A percentile compares a stretch with the other conserved stretches of the same genome.
These are phyloP conservation scores for Biscogniauxia mediterranea DNA, from an alignment of 2,329 filamentous ascomycete genomes.

Conservation along the genomic window DNA sequence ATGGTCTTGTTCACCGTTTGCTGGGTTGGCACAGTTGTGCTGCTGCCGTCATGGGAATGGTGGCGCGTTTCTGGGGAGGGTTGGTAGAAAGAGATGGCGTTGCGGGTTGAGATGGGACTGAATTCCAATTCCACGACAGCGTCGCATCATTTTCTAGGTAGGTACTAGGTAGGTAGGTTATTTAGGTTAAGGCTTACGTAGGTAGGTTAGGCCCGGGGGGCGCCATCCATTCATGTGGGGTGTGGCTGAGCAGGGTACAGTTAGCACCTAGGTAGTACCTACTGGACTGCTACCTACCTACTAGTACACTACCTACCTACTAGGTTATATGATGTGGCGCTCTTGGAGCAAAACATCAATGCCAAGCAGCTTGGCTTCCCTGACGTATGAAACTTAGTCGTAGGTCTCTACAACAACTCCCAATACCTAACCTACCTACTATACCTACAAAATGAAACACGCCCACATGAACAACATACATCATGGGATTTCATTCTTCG, in stretches of 20 bases:
- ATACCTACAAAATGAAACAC: neutral
- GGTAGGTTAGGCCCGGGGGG: too few species aligned
- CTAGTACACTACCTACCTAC: too few species aligned
- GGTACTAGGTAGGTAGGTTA: too few species aligned
- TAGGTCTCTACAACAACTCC: neutral
- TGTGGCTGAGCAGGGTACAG: neutral
- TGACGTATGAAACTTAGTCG: neutral
- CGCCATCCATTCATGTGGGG: too few species aligned
- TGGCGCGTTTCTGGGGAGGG: too few species aligned
- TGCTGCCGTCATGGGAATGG: constrained; percentile 24
- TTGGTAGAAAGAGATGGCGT: neutral
- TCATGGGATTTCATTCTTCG: neutral
- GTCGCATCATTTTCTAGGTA: too few species aligned
- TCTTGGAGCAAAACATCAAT: too few species aligned
- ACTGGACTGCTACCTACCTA: neutral
- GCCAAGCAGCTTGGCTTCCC: constrained; percentile 2
- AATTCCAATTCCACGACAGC: too few species aligned
- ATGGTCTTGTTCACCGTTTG: constrained; percentile 48
- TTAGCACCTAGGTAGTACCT: too few species aligned
- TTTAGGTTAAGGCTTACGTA: too few species aligned
- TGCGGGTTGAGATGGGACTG: neutral
- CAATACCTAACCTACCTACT: too few species aligned
- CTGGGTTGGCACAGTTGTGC: constrained; percentile 8
- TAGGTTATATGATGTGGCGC: neutral
- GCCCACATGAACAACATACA: neutral